These are phyloP conservation scores for Rhizopus sp. DNA, from an alignment of 371 early-diverging fungal species.

Conservation along the genomic window DNA sequence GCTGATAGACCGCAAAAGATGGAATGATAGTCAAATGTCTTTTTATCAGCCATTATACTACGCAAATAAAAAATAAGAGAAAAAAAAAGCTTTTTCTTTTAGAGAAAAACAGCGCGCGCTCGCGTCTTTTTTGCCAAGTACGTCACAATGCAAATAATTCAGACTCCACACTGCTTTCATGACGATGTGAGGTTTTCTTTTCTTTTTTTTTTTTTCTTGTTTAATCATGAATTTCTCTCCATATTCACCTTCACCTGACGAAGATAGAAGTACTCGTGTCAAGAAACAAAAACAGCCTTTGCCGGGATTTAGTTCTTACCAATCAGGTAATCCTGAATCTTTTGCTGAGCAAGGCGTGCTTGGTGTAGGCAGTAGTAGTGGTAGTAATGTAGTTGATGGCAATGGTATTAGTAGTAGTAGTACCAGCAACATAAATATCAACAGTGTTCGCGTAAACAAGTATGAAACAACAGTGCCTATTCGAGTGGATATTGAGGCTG, in stretches of 20 bases:
- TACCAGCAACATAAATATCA: conserved; percentile 9
- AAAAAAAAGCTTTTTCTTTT: neutral
- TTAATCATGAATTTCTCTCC: conserved; percentile 50
- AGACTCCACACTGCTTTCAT: too few relatives aligned
- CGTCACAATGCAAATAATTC: neutral
- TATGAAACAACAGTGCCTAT: conserved; percentile 77
- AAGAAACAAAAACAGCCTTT: conserved; percentile 19
- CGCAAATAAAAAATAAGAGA: neutral
- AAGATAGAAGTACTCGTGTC: conserved; percentile 34
- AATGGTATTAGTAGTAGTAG: conserved; percentile 10
- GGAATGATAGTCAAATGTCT: conserved; percentile 43
- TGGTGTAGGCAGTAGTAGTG: conserved; percentile 16
- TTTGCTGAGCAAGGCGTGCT: conserved; percentile 45
- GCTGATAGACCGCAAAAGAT: conserved; percentile 48
- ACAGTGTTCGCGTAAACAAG: conserved; percentile 69
- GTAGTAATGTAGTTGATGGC: neutral
- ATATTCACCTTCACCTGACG: conserved; percentile 57
- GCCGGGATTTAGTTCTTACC: conserved; percentile 27
- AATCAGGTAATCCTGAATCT: conserved; percentile 24
- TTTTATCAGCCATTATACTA: conserved; percentile 37
- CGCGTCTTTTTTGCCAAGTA: neutral
- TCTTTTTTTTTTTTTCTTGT: neutral
- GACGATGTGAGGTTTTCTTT: neutral
- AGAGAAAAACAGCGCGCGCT: neutral
- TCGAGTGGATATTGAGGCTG: conserved; percentile 82